Percentiles rank a stretch among this genome's conserved stretches.
These are phyloP conservation scores for Lentinus tigrinus DNA, from an alignment of 768 basidiomycete species.

Conservation along the genomic window DNA sequence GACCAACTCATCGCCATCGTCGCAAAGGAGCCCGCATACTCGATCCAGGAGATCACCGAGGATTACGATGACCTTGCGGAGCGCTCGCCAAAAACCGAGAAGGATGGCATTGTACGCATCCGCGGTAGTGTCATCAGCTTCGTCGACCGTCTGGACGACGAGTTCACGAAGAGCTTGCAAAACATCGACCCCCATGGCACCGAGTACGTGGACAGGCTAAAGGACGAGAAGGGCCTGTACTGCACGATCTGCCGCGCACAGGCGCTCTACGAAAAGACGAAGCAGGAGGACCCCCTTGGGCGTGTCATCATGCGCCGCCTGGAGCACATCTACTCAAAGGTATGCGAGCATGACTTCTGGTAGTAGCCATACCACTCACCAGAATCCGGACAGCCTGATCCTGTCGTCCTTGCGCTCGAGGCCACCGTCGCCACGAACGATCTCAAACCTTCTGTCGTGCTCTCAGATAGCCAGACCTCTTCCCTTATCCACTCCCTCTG, in stretches of 20 bases:
- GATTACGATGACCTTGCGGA: conserved; percentile 93
- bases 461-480: conserved; percentile 59
- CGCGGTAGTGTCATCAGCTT: conserved; percentile 96
- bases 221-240: conserved; percentile 94
- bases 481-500: conserved; percentile 87
- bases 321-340: conserved; percentile 99
- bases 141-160: conserved; percentile 94
- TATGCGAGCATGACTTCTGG: conserved; percentile 30
- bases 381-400: conserved; percentile 71
- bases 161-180: conserved; percentile 96
- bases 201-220: conserved; percentile 96
- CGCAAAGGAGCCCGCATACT: conserved; percentile 67
- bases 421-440: conserved; percentile 57
- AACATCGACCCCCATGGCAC: conserved; percentile 98
- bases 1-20: conserved; percentile 85
- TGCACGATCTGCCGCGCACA: conserved; percentile 91
- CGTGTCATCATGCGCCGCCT: conserved; percentile 92
- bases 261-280: conserved; percentile 82
- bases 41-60: conserved; percentile 80
- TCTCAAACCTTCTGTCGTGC: conserved; percentile 60
- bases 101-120: conserved; percentile 75
- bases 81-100: conserved; percentile 70
- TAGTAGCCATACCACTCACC: not conserved
- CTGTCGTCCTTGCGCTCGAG: conserved; percentile 90
- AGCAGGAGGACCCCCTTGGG: conserved; percentile 74